Evolutionary conservation across 768 basidiomycete species (phyloP), one percentile per base, ranked within the genome.

Genomic region (Pleurotus salmoneostramineus): DNA sequence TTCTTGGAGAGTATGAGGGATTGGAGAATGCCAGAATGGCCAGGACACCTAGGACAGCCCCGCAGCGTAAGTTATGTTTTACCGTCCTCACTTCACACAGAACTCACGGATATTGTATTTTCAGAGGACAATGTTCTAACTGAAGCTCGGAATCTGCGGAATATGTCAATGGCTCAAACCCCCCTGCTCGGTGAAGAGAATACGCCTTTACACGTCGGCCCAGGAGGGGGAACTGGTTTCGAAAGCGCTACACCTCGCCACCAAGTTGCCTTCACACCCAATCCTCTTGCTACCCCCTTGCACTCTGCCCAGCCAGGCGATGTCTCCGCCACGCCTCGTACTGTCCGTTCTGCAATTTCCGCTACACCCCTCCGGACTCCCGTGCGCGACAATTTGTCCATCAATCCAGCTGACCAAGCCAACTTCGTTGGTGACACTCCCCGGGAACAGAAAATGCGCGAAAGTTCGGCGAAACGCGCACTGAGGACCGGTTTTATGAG

Each of bases 161-260:
- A 94, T 65, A 91, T 99, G 93, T 87, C 86, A 8, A 87, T 88
- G 44, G 82, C 83, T 3, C 95, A 98, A 73, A 99, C 97, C 0
- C 97, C 97, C 12, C 78, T 99, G 1, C 82, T 98, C 10, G 97
- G 97, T 3, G 93, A 98, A 50, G 96, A 98, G 73, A 99, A 99
- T 71, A 98, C 97, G 0, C 97, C 95, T 10, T 70, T 98, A 49
- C 96, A 95, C 67, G 71, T 75, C 5, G 78, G 78, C 1, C 77
- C 85, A 17, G 83, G 78, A n/a, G 88, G 85, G 11, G 91, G 93
- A 10, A 93, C 94, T 5, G 97, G 97, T 2, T 99, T 93, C 68
- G 95, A 95, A 69, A 82, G 95, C 46, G 96, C 95, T 0, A 98
- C 96, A 3, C 97, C 97, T n/a, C 87, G 84, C 17, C 93, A 93